Evolutionary conservation across 352 stramenopile species (phyloP).

Genomic region (Globisporangium perplexum): DNA sequence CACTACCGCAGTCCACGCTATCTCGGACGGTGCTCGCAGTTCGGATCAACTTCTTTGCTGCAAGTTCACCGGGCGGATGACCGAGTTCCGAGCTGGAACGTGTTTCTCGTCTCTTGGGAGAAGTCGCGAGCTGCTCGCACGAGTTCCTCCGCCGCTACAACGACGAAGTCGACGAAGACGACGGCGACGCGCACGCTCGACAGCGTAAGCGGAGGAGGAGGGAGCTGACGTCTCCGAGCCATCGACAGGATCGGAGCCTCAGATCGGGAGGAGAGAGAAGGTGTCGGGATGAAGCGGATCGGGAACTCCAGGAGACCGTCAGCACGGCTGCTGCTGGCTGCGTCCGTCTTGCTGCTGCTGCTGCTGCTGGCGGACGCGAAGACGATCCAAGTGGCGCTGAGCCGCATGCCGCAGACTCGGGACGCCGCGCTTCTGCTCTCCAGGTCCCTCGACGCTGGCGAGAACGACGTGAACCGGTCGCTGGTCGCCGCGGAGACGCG

Average conservation of each 20-base stretch:
- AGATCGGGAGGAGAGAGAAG: not conserved
- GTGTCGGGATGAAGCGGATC: not conserved
- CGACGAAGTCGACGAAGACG: not conserved
- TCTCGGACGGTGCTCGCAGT: no score
- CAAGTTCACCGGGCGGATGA: no score
- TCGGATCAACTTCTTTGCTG: no score
- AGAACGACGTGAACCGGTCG: not conserved
- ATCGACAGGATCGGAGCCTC: no score
- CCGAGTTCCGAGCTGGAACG: no score
- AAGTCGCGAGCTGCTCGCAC: not conserved
- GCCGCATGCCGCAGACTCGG: not conserved
- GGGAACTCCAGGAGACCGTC: not conserved
- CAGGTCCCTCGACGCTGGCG: not conserved
- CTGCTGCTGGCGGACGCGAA: not conserved
- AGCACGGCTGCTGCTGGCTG: not conserved
- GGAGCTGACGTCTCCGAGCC: no score
- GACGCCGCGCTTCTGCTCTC: slow-evolving; percentile 6
- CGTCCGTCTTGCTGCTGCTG: not conserved
- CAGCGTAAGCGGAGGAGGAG: not conserved
- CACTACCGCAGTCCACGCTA: no score
- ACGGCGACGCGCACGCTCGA: not conserved
- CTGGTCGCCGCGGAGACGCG: slow-evolving; percentile 2
- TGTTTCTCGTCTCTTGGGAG: not conserved
- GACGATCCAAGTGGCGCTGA: slow-evolving; percentile 10
- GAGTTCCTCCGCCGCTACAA: not conserved